Evolutionary conservation across 352 stramenopile species (phyloP), one percentile per base, ranked within the genome.

Genomic region (Elongisporangium prolatum): DNA sequence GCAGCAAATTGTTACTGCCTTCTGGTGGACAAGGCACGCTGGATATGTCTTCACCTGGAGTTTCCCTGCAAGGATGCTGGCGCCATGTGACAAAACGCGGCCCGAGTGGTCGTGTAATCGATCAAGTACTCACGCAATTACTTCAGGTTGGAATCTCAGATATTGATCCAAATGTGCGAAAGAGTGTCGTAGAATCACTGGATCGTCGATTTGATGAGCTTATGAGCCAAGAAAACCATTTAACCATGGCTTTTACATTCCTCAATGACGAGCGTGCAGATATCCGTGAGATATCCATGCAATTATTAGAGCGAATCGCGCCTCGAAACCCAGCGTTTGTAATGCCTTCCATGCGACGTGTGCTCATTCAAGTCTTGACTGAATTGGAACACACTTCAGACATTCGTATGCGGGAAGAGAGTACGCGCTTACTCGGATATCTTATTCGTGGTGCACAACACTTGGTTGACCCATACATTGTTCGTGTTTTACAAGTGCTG

Each of bases 321-420:
- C 72, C 81, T 17, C 72, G 91, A 3, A 99, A 99, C 72, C 97
- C 98, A 24, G 96, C 96, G 14, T 92, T 96, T 52, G 94, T 99
- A 24, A 90, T 98, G 54, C 96, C 97, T 9, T 88, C 90, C 6
- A 75, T 99, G 54, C 78, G 98, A 4, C 78, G 93, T 7, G 89
- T 98, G 54, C 75, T 99, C 0, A 85, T 98, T 18, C 89, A 98
- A 69, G 64, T 99, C 4, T 88, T 99, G 47, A 93, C 97, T 0
- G 95, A 99, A 67, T 67, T 99, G 6, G 81, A 95, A 40, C 98
- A 98, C 68, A 92, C 91, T 5, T 80, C 93, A 0, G 95, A 97
- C 40, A 59, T 82, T 20, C 76, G 75, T 25, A 88, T 91, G 66
- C 77, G 83, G n/a, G 91, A 98, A 64, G 87, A 98, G 24, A 91